Percentiles rank a stretch among this genome's conserved stretches.
Evolutionary conservation across 1,139 yeast species (phyloP).

Genomic region (Candida sojae): DNA sequence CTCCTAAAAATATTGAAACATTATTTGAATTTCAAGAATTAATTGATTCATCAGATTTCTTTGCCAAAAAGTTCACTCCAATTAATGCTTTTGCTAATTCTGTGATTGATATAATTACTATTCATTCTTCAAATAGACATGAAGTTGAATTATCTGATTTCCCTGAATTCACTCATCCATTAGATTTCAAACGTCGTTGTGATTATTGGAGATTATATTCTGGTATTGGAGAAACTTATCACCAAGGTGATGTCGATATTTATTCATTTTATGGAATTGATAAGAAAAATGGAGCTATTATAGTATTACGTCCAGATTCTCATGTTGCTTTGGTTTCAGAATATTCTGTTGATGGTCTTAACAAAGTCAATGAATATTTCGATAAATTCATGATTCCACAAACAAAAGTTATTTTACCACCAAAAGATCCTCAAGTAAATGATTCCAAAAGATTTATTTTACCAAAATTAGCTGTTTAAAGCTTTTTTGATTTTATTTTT

Average conservation of each 20-base stretch:
- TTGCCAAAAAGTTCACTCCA: slow-evolving; percentile 24
- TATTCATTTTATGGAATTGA: slow-evolving; percentile 28
- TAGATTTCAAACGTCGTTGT: slow-evolving; percentile 23
- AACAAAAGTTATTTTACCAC: slow-evolving; percentile 10
- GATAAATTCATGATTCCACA: slow-evolving; percentile 23
- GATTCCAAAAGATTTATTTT: slow-evolving; percentile 7
- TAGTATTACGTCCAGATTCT: slow-evolving; percentile 37
- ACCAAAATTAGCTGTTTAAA: slow-evolving; percentile 5
- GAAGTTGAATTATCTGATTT: slow-evolving; percentile 24
- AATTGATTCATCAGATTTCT: slow-evolving; percentile 15
- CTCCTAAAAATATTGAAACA: slow-evolving; percentile 12
- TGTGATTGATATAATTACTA: slow-evolving; percentile 25
- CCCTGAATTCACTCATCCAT: slow-evolving; percentile 26
- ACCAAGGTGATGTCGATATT: slow-evolving; percentile 10
- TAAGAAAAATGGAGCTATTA: slow-evolving; percentile 23
- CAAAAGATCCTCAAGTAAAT: slow-evolving; percentile 6
- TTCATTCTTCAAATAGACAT: slow-evolving; percentile 20
- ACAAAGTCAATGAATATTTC: slow-evolving; percentile 22
- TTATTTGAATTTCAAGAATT: slow-evolving; percentile 18
- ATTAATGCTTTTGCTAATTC: slow-evolving; percentile 21
- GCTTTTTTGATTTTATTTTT: neutral
- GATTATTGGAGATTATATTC: slow-evolving; percentile 30
- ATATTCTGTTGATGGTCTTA: slow-evolving; percentile 18
- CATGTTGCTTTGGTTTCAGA: slow-evolving; percentile 27
- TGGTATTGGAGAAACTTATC: slow-evolving; percentile 19